Percentiles rank a stretch among this genome's conserved stretches.
phyloP scores from a whole-genome alignment of 2,329 filamentous ascomycete genomes.

The Phyllosticta capitalensis region DNA sequence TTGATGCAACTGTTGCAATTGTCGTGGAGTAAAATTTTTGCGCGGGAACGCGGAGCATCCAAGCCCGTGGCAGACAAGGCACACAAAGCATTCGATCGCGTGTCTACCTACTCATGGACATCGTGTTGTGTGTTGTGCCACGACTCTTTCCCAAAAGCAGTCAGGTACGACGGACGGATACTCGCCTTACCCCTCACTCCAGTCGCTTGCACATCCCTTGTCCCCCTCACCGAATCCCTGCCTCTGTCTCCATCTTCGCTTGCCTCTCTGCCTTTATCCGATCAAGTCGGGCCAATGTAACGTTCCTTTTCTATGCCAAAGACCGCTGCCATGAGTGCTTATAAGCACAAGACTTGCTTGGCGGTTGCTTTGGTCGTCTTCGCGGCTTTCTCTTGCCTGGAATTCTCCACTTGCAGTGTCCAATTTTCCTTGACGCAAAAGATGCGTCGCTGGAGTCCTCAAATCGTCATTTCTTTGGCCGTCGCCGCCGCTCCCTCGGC shows the following conservation, averaged over 20 bases:
- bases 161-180: neutral
- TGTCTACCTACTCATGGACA: neutral
- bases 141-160: neutral
- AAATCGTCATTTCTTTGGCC: neutral
- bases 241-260: neutral
- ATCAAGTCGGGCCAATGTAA: neutral
- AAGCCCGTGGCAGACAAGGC: too few relatives aligned
- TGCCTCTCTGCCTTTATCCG: neutral
- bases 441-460: conserved; percentile 1
- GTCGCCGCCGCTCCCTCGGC: neutral
- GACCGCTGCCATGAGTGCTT: neutral
- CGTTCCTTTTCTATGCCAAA: neutral
- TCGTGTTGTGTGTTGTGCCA: too few relatives aligned
- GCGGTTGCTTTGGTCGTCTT: neutral
- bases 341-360: neutral
- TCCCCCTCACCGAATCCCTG: neutral
- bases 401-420: neutral
- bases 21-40: too few relatives aligned
- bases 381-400: neutral
- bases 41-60: too few relatives aligned
- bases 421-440: neutral
- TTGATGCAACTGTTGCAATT: too few relatives aligned
- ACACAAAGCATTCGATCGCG: neutral
- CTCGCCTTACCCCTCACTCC: neutral
- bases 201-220: neutral